Base-by-base conservation (phyloP, 1,284 basidiomycete genomes). In the Singerocomus inundabilis region DNA sequence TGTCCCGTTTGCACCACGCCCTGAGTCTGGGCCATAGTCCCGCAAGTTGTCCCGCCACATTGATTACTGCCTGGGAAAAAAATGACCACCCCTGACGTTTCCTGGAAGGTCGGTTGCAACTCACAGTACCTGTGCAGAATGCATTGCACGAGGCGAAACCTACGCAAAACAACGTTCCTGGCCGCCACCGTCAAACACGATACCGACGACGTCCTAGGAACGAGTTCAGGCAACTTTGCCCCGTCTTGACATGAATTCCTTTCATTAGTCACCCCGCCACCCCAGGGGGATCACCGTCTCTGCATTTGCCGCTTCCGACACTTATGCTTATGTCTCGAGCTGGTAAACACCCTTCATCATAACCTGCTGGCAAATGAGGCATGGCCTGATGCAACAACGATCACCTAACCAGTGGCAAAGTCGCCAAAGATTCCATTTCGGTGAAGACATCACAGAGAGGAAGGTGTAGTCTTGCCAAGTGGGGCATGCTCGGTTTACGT, bases 401-500 rank as follows among this genome's bases (percentile, higher is more conserved):
- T n/a, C n/a, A 18, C 35, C 6, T 16, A 16, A 11, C 24, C 13
- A 10, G 13, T 43, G 21, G 39, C 45, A 18, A 29, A 26, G 16
- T 28, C 3, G 8, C 29, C 42, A 45, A 26, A 13, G n/a, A n/a
- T n/a, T n/a, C n/a, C 15, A 21, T 45, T 2, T 16, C 10, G 10
- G 18, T 44, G 28, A 44, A 44, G 52, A 15, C n/a, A n/a, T n/a
- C 15, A 18, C 48, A 30, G n/a, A 24, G 12, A 36, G 28, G 24
- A 16, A 21, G 36, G 39, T 24, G 33, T 8, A 13, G 28, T 21
- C 12, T 31, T 3, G 28, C 11, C 21, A 24, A 15, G 10, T 16
- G 10, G 15, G 4, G 31, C 8, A 6, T 43, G 35, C 33, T 34
- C 28, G 25, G 40, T 55, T 56, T 56, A 53, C 52, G 53, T 56